Conservation (phyloP, 2,329 filamentous ascomycete species). For the Thielaviopsis populi region DNA sequence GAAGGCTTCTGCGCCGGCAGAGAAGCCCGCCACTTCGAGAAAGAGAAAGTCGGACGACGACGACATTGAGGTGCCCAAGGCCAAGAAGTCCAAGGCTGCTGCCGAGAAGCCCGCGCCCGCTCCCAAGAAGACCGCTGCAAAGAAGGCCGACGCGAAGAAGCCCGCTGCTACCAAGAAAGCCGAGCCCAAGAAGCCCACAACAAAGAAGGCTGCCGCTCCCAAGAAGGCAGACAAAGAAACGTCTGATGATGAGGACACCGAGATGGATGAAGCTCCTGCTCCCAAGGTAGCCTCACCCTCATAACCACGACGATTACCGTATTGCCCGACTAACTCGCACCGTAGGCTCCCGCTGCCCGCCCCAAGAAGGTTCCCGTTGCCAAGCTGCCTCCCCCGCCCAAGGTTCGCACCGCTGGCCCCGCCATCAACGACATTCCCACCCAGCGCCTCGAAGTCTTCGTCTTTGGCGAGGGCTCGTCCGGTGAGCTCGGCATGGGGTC, state of each 20-base stretch:
- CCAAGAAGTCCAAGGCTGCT: constrained; percentile 13
- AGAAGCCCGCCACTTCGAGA: constrained; percentile 19
- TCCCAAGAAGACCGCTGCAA: constrained; percentile 19
- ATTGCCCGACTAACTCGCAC: neutral
- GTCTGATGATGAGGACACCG: constrained; percentile 18
- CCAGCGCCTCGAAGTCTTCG: constrained; percentile 54
- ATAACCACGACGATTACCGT: neutral
- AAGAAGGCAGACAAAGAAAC: constrained; percentile 26
- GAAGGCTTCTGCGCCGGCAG: constrained; percentile 21
- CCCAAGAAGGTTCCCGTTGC: constrained; percentile 29
- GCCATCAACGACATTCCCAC: constrained; percentile 53
- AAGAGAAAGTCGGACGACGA: constrained; percentile 21
- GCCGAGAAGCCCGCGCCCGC: constrained; percentile 6
- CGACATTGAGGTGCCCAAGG: constrained; percentile 7
- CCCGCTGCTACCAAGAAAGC: constrained; percentile 20
- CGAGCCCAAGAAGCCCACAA: constrained; percentile 15
- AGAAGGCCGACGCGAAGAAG: constrained; percentile 34
- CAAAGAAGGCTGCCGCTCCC: constrained; percentile 39
- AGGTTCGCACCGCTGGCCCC: constrained; percentile 37
- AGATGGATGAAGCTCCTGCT: constrained; percentile 17
- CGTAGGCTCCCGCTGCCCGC: constrained; percentile 15
- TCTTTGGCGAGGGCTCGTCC: constrained; percentile 66
- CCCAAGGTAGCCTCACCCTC: constrained; percentile 18
- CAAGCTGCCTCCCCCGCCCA: constrained; percentile 14
- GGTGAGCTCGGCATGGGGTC: constrained; percentile 70